These are phyloP conservation scores for Ceratocystis variospora DNA, from an alignment of 2,329 filamentous ascomycete species.

Conservation along the genomic window DNA sequence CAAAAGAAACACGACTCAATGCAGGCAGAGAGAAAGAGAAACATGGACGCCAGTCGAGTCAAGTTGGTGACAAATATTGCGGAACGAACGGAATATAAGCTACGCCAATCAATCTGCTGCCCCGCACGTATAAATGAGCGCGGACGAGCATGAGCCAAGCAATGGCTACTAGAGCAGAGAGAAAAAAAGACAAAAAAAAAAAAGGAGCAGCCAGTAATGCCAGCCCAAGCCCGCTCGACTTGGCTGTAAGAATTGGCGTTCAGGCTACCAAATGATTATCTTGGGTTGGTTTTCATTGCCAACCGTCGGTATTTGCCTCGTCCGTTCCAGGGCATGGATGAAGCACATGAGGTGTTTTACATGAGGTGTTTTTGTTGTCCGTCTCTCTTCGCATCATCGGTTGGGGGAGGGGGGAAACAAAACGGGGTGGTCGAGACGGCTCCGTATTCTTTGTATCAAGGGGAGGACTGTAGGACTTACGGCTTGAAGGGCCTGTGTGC, in stretches of 20 bases:
- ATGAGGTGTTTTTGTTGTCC: background rate
- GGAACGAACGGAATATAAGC: background rate
- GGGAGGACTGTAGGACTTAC: constrained; percentile 39
- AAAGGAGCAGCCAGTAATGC: background rate
- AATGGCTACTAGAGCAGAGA: background rate
- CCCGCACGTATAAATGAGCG: background rate
- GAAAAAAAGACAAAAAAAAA: background rate
- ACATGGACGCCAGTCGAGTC: background rate
- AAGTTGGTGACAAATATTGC: constrained; percentile 2
- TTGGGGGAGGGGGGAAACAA: background rate
- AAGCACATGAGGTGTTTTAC: background rate
- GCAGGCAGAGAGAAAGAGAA: background rate
- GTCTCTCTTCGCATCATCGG: background rate
- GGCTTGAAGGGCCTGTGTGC: constrained; percentile 60
- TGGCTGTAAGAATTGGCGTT: background rate
- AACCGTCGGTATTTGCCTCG: background rate
- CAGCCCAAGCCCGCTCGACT: too few species aligned
- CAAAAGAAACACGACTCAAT: background rate
- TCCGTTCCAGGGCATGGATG: background rate
- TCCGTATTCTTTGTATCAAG: background rate
- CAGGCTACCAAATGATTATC: background rate
- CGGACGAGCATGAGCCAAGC: background rate
- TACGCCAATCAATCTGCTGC: background rate
- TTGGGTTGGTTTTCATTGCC: background rate
- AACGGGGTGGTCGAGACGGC: background rate